phyloP scores from a whole-genome alignment of 2,329 filamentous ascomycete genomes.

The Alternaria ethzedia region DNA sequence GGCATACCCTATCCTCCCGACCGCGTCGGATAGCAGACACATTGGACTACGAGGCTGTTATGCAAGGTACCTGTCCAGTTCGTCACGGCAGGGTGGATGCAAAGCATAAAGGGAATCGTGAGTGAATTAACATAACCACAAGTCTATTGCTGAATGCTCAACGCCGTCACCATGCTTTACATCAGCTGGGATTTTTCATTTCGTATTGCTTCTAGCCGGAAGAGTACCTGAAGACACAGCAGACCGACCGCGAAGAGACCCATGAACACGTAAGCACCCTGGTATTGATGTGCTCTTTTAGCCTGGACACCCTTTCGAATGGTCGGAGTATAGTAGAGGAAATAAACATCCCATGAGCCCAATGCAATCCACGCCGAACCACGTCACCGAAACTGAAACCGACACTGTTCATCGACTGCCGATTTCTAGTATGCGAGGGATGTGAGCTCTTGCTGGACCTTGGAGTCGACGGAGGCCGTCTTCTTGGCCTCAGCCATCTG shows the following conservation, averaged over 20 bases:
- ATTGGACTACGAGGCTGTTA: neutral
- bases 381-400: slow-evolving; percentile 37
- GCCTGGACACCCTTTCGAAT: slow-evolving; percentile 46
- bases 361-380: slow-evolving; percentile 48
- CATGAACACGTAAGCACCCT: slow-evolving; percentile 48
- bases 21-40: neutral
- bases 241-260: slow-evolving; percentile 48
- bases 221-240: slow-evolving; percentile 46
- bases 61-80: neutral
- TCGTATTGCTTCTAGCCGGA: slow-evolving; percentile 48
- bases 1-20: slow-evolving; percentile 17
- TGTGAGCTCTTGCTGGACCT: slow-evolving; percentile 88
- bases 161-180: slow-evolving; percentile 44
- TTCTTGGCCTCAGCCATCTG: slow-evolving; percentile 93
- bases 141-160: slow-evolving; percentile 26
- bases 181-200: slow-evolving; percentile 48
- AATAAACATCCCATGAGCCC: slow-evolving; percentile 48
- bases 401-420: slow-evolving; percentile 42
- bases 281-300: slow-evolving; percentile 47
- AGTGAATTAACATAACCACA: slow-evolving; percentile 30
- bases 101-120: slow-evolving; percentile 10
- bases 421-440: slow-evolving; percentile 83
- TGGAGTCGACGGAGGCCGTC: slow-evolving; percentile 83
- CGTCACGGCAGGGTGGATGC: neutral
- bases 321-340: slow-evolving; percentile 47